Evolutionary conservation across 2,329 filamentous ascomycete genomes (phyloP).

Genomic region (Pseudogymnoascus sp.): DNA sequence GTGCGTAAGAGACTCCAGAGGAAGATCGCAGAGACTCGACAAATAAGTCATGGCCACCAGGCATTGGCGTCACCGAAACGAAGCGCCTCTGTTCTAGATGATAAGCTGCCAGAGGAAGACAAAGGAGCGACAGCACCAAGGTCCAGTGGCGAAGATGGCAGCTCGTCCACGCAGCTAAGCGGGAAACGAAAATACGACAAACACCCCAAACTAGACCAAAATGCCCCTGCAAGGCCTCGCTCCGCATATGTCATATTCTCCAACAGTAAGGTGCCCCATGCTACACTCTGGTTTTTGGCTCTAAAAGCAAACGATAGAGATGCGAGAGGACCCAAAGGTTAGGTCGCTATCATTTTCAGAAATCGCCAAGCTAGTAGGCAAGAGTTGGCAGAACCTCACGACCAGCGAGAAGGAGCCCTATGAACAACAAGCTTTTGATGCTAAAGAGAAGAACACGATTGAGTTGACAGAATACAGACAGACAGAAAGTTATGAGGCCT

Average conservation of each 20-base stretch:
- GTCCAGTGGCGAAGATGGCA: conserved; percentile 37
- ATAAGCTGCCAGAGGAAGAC: conserved; percentile 44
- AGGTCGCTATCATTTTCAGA: conserved; percentile 74
- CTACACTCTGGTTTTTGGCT: not conserved
- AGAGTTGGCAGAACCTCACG: conserved; percentile 69
- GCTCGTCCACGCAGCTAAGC: conserved; percentile 33
- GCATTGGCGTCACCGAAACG: conserved; percentile 30
- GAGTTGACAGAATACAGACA: conserved; percentile 71
- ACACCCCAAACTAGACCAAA: conserved; percentile 72
- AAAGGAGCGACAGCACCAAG: conserved; percentile 38
- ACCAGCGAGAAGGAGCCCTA: conserved; percentile 61
- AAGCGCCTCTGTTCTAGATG: conserved; percentile 46
- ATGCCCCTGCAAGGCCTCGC: conserved; percentile 70
- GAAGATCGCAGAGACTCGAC: conserved; percentile 36
- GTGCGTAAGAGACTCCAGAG: too few relatives aligned
- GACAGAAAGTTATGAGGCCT: conserved; percentile 60
- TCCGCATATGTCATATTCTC: conserved; percentile 83
- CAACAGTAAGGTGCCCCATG: conserved; percentile 53
- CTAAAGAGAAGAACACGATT: conserved; percentile 70
- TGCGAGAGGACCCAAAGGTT: conserved; percentile 69
- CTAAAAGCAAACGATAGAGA: conserved; percentile 41
- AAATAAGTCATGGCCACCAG: conserved; percentile 37
- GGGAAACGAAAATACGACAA: conserved; percentile 67
- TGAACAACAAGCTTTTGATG: conserved; percentile 61
- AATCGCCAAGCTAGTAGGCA: conserved; percentile 73